A percentile compares a stretch with the other conserved stretches of the same genome.
These are phyloP conservation scores for Cyberlindnera galapagoensis DNA, from an alignment of 805 yeast species.

Conservation along the genomic window DNA sequence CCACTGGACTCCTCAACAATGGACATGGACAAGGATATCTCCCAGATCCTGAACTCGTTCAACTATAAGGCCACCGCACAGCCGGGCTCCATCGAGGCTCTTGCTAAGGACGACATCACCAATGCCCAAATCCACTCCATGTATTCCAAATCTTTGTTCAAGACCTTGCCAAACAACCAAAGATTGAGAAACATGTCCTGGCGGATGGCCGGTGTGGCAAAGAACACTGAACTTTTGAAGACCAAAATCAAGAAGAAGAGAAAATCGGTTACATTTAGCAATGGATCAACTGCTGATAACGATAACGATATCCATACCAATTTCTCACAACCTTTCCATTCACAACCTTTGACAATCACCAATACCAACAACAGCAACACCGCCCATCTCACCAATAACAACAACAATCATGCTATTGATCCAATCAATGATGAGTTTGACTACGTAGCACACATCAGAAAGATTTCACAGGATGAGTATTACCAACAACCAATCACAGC, in stretches of 20 bases:
- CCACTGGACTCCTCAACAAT: too few relatives aligned
- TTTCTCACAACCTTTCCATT: constrained; percentile 5
- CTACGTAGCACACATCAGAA: constrained; percentile 54
- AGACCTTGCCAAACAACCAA: constrained; percentile 9
- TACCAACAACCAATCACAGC: constrained; percentile 8
- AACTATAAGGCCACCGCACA: constrained; percentile 1
- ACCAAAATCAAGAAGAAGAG: constrained; percentile 1
- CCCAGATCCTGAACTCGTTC: constrained; percentile 12
- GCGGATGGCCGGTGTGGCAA: too few relatives aligned
- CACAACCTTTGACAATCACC: not conserved
- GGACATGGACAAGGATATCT: constrained; percentile 7
- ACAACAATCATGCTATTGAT: constrained; percentile 1
- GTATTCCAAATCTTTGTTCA: constrained; percentile 9
- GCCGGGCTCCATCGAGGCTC: constrained; percentile 5
- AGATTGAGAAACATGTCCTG: constrained; percentile 14
- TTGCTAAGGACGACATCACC: constrained; percentile 8
- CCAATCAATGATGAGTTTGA: constrained; percentile 49
- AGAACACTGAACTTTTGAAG: too few relatives aligned
- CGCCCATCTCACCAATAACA: not conserved
- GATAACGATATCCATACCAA: constrained; percentile 6
- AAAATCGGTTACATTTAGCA: constrained; percentile 1
- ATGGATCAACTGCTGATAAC: constrained; percentile 1
- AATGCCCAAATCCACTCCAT: constrained; percentile 10
- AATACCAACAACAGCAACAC: not conserved
- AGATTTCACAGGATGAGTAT: constrained; percentile 35